Conservation (phyloP, 2,329 filamentous ascomycete species). For the Tricladium varicosporioides region DNA sequence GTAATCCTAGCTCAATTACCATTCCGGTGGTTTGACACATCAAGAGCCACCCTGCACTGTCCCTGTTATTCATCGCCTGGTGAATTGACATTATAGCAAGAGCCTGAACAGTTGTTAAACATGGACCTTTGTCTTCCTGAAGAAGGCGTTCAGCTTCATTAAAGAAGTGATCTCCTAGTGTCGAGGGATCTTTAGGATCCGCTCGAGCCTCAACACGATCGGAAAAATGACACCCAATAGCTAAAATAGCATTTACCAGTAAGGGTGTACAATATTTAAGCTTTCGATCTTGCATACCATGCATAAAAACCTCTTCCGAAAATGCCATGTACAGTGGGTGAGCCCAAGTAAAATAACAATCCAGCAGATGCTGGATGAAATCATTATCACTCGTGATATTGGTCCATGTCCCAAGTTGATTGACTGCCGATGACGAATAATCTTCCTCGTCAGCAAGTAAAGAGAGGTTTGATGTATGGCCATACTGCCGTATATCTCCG, state of each 20-base stretch:
- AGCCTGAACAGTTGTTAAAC: conserved; percentile 69
- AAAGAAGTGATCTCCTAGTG: conserved; percentile 72
- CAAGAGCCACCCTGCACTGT: conserved; percentile 66
- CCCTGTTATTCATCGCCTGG: conserved; percentile 68
- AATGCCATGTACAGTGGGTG: conserved; percentile 72
- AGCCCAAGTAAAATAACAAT: conserved; percentile 70
- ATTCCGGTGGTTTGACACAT: conserved; percentile 69
- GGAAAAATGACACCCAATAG: conserved; percentile 66
- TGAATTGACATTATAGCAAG: conserved; percentile 72
- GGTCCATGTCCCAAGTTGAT: conserved; percentile 50
- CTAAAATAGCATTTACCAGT: conserved; percentile 24
- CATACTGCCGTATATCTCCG: conserved; percentile 17
- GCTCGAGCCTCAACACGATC: conserved; percentile 60
- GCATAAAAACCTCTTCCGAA: conserved; percentile 42
- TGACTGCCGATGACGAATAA: background rate
- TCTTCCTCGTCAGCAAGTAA: conserved; percentile 2
- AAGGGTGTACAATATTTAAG: conserved; percentile 42
- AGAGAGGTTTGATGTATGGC: conserved; percentile 22
- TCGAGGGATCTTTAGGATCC: conserved; percentile 62
- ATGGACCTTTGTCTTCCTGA: conserved; percentile 55
- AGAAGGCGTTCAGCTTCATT: conserved; percentile 63
- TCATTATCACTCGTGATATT: conserved; percentile 53
- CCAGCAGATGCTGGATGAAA: conserved; percentile 60
- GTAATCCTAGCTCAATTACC: conserved; percentile 48
- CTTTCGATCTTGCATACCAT: conserved; percentile 17